Conservation (phyloP, 768 basidiomycete genomes). For the Boletus vermiculosoides region DNA sequence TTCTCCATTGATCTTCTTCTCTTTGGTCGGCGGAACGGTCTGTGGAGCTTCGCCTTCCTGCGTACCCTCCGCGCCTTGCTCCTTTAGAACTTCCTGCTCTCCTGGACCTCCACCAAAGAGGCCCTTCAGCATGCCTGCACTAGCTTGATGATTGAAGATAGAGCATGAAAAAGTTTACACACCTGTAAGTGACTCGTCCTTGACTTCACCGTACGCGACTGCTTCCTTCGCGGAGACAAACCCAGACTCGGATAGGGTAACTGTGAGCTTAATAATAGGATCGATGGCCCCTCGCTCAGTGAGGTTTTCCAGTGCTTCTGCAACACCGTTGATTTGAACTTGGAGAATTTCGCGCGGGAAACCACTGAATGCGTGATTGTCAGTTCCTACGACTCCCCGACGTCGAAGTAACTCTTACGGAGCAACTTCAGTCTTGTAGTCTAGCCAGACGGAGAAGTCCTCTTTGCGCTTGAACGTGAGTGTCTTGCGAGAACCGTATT, state of each 20-base stretch:
- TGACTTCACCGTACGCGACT: constrained; percentile 74
- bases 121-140: constrained; percentile 78
- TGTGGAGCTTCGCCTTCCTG: constrained; percentile 34
- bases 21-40: constrained; percentile 30
- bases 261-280: constrained; percentile 82
- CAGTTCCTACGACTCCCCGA: background rate
- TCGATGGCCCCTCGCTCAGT: constrained; percentile 79
- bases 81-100: constrained; percentile 30
- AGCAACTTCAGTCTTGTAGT: constrained; percentile 66
- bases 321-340: constrained; percentile 68
- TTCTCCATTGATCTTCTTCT: constrained; percentile 39
- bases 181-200: constrained; percentile 78
- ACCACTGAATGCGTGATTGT: constrained; percentile 42
- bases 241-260: constrained; percentile 83
- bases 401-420: constrained; percentile 44
- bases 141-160: constrained; percentile 13
- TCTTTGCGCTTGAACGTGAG: constrained; percentile 82
- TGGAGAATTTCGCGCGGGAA: constrained; percentile 75
- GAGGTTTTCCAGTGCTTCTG: constrained; percentile 76
- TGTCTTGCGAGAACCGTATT: constrained; percentile 79
- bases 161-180: constrained; percentile 14
- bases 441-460: constrained; percentile 76
- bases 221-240: constrained; percentile 81
- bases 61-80: constrained; percentile 18
- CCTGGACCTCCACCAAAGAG: constrained; percentile 70